Evolutionary conservation across 371 early-diverging fungal species (phyloP).

Genomic region (Modicella reniformis): DNA sequence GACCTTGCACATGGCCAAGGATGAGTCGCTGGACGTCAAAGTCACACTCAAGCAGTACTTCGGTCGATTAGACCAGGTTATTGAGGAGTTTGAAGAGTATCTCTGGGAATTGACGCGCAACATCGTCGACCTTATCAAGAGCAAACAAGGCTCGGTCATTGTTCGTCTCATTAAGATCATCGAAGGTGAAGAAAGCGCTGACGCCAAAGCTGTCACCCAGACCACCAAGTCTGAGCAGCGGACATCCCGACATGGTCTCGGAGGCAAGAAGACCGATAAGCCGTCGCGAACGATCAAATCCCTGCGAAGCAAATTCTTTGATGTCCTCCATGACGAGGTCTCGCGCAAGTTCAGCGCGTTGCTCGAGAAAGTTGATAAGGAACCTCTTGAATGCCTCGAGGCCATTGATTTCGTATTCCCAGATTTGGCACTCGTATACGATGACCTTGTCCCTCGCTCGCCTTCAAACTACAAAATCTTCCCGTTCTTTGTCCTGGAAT

Average conservation of each 20-base stretch:
- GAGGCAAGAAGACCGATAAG: conserved; percentile 66
- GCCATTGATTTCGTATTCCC: conserved; percentile 84
- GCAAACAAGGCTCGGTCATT: conserved; percentile 74
- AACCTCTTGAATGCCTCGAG: conserved; percentile 69
- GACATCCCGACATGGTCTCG: conserved; percentile 56
- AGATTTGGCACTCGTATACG: conserved; percentile 87
- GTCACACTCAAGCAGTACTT: conserved; percentile 86
- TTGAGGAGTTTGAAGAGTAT: conserved; percentile 83
- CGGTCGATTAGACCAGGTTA: conserved; percentile 79
- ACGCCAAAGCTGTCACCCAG: conserved; percentile 72
- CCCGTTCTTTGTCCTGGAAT: conserved; percentile 90
- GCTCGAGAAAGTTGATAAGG: conserved; percentile 62
- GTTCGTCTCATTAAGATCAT: conserved; percentile 90
- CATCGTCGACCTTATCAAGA: conserved; percentile 79
- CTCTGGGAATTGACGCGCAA: conserved; percentile 85
- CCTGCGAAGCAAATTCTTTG: conserved; percentile 81
- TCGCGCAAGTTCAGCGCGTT: conserved; percentile 66
- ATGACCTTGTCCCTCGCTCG: conserved; percentile 87
- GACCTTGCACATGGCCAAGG: conserved; percentile 81
- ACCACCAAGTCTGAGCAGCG: conserved; percentile 68
- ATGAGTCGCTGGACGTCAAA: conserved; percentile 80
- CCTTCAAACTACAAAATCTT: conserved; percentile 93
- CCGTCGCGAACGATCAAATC: conserved; percentile 75
- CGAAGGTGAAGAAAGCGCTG: conserved; percentile 88
- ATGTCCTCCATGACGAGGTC: conserved; percentile 77